phyloP scores from a whole-genome alignment of 139 green algal species.

The Astrephomene gubernaculifera region DNA sequence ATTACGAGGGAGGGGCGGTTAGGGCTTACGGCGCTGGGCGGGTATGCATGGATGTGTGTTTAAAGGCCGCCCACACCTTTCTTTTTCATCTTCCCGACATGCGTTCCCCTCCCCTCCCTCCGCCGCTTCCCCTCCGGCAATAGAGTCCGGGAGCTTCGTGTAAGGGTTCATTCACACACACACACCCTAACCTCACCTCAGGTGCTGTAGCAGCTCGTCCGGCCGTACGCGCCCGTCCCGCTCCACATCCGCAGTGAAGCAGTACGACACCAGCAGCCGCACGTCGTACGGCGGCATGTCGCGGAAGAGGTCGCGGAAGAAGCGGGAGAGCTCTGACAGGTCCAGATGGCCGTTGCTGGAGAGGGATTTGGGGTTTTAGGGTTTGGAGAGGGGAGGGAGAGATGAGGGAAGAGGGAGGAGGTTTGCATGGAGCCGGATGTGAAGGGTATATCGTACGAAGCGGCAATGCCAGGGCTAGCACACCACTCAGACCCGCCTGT shows the following conservation, averaged over 20 bases:
- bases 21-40: too few species aligned
- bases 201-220: constrained; percentile 58
- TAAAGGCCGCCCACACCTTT: too few species aligned
- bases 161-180: too few species aligned
- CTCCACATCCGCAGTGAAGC: constrained; percentile 49
- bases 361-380: too few species aligned
- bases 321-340: constrained; percentile 43
- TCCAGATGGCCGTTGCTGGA: constrained; percentile 53
- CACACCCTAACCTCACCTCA: neutral
- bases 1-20: too few species aligned
- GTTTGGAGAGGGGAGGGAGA: neutral
- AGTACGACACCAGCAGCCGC: constrained; percentile 55
- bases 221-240: constrained; percentile 55
- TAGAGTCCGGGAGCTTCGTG: too few species aligned
- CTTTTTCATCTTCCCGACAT: too few species aligned
- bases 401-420: neutral
- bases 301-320: constrained; percentile 58
- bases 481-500: too few species aligned
- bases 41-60: too few species aligned
- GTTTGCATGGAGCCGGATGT: too few species aligned
- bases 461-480: too few species aligned
- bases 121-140: neutral
- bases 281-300: constrained; percentile 49
- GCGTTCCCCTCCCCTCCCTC: neutral
- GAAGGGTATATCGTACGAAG: too few species aligned